Conservation (phyloP, 164 flowering plant species). For the Annona cherimola region DNA sequence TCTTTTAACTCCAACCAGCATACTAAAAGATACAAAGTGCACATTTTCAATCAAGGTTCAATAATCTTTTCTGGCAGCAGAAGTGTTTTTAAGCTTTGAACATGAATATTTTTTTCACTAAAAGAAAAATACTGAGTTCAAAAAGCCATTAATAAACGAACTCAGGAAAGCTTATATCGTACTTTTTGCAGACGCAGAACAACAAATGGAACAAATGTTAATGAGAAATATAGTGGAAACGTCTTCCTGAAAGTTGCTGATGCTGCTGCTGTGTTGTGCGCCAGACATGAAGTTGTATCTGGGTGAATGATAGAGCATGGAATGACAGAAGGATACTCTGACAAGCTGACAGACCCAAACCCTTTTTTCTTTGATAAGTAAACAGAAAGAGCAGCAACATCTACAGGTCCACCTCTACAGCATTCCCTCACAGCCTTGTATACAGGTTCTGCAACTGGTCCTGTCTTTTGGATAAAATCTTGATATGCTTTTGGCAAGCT, state of each 20-base stretch:
- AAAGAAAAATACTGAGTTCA: no score
- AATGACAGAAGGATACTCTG: constrained; percentile 70
- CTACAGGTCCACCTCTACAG: constrained; percentile 77
- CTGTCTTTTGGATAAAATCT: constrained; percentile 92
- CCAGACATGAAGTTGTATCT: constrained; percentile 63
- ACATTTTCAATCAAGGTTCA: no score
- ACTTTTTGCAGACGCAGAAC: constrained; percentile 92
- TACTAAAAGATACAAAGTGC: no score
- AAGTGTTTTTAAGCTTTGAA: no score
- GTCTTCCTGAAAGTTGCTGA: constrained; percentile 90
- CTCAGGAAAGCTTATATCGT: constrained; percentile 4
- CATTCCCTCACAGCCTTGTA: constrained; percentile 89
- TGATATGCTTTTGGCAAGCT: constrained; percentile 93
- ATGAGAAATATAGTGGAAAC: constrained; percentile 94
- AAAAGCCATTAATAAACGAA: neutral
- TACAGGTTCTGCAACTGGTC: constrained; percentile 90
- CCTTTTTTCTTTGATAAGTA: constrained; percentile 50
- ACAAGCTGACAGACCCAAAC: constrained; percentile 41
- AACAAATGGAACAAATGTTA: constrained; percentile 94
- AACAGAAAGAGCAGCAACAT: constrained; percentile 60
- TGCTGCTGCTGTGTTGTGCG: constrained; percentile 70
- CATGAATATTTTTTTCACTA: no score
- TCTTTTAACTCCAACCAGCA: no score
- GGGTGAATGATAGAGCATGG: constrained; percentile 98
- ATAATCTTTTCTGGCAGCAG: no score